Conservation (phyloP, 148 eudicot genomes). For the Fagopyrum esculentum region DNA sequence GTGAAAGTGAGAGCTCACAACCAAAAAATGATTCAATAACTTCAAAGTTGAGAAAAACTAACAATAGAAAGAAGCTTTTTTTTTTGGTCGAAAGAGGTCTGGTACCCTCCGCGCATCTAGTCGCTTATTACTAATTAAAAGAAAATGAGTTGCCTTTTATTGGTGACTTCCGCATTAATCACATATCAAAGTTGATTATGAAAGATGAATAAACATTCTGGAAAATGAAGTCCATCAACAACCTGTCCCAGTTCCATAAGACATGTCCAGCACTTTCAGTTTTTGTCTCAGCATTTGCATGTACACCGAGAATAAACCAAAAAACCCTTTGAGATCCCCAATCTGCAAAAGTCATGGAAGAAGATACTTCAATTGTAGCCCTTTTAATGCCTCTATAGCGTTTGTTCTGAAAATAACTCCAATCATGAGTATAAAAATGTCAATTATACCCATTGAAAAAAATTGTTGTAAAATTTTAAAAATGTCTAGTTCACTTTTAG, state of each 20-base stretch:
- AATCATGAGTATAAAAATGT: too few relatives aligned
- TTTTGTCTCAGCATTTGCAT: slow-evolving; percentile 72
- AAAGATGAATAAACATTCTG: not conserved
- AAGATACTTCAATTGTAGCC: not conserved
- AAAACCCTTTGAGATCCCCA: slow-evolving; percentile 84
- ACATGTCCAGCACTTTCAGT: slow-evolving; percentile 70
- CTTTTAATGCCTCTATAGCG: not conserved
- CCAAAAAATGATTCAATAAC: not conserved
- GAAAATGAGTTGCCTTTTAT: too few relatives aligned
- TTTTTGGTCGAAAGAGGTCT: too few relatives aligned
- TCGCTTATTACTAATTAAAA: too few relatives aligned
- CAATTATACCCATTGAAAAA: too few relatives aligned
- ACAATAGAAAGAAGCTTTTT: not conserved
- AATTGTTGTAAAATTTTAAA: too few relatives aligned
- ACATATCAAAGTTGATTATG: not conserved
- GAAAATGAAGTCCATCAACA: not conserved
- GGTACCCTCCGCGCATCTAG: too few relatives aligned
- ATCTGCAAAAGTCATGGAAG: slow-evolving; percentile 36
- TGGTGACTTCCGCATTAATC: not conserved
- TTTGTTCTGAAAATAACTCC: not conserved
- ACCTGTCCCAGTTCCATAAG: slow-evolving; percentile 84
- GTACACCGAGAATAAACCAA: slow-evolving; percentile 64
- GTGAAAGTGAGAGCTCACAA: not conserved
- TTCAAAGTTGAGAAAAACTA: not conserved
- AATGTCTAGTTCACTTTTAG: too few relatives aligned